A percentile compares a stretch with the other conserved stretches of the same genome.
Evolutionary conservation across 345 rosid genomes (phyloP).

Genomic region (Mallotus nudiflorus): DNA sequence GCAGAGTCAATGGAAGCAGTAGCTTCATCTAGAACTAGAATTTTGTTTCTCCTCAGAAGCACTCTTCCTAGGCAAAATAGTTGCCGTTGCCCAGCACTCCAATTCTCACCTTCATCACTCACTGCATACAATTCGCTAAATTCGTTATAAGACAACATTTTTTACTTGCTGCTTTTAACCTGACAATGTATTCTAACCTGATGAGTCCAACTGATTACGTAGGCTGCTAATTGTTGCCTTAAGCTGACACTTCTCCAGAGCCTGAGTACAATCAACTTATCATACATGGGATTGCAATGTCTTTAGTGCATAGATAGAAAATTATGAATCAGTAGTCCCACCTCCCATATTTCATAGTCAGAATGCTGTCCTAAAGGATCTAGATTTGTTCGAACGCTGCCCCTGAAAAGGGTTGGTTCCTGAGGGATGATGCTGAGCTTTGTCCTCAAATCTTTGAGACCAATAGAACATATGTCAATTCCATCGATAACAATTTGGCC

Average conservation of each 20-base stretch:
- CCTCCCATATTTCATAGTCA: conserved; percentile 83
- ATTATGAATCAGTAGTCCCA: conserved; percentile 20
- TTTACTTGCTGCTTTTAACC: too few relatives aligned
- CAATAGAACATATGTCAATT: conserved; percentile 70
- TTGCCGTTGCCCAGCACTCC: conserved; percentile 42
- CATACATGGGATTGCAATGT: neutral
- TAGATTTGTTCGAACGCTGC: conserved; percentile 74
- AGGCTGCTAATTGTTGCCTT: conserved; percentile 24
- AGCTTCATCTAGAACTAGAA: conserved; percentile 40
- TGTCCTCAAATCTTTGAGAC: conserved; percentile 78
- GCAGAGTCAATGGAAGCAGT: conserved; percentile 42
- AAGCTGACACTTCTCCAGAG: conserved; percentile 27
- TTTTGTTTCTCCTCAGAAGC: conserved; percentile 28
- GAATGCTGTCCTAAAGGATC: conserved; percentile 81
- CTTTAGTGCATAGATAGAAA: neutral
- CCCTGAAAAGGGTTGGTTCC: conserved; percentile 86
- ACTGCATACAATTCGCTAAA: conserved; percentile 1
- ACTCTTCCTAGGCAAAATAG: conserved; percentile 40
- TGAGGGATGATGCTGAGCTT: conserved; percentile 98
- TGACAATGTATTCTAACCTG: neutral
- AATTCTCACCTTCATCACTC: conserved; percentile 35
- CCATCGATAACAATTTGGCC: conserved; percentile 72
- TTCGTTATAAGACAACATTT: too few relatives aligned
- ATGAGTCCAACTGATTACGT: conserved; percentile 18
- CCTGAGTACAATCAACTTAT: conserved; percentile 6